phyloP scores from a whole-genome alignment of 345 rosid genomes.

The Populus nigra region DNA sequence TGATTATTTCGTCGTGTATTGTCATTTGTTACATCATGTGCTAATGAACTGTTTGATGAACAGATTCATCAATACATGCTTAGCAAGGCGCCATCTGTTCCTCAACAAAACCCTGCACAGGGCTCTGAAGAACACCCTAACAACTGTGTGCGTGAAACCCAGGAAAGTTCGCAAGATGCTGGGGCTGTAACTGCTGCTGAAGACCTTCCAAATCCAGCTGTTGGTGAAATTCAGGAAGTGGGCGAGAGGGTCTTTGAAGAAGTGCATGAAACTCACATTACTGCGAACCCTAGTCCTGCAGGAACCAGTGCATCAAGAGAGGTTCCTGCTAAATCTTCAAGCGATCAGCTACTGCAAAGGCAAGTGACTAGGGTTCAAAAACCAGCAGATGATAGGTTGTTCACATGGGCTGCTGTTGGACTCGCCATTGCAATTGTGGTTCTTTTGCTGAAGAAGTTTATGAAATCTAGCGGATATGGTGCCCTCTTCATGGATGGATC shows the following conservation, averaged over 20 bases:
- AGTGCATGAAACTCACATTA: constrained; percentile 36
- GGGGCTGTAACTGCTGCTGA: constrained; percentile 18
- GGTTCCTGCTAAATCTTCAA: constrained; percentile 28
- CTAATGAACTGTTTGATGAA: constrained; percentile 12
- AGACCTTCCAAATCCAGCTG: constrained; percentile 24
- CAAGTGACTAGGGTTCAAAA: constrained; percentile 44
- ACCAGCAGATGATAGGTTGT: constrained; percentile 74
- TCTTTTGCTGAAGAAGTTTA: constrained; percentile 82
- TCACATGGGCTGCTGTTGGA: constrained; percentile 85
- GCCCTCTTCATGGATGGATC: constrained; percentile 81
- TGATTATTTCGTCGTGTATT: neutral
- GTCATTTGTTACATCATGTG: neutral
- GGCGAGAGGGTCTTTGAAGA: constrained; percentile 49
- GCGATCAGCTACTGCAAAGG: constrained; percentile 32
- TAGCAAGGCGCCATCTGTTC: constrained; percentile 71
- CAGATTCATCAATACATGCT: constrained; percentile 92
- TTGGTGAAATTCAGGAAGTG: constrained; percentile 10
- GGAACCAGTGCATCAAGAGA: constrained; percentile 32
- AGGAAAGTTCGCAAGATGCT: constrained; percentile 15
- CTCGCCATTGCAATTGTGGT: constrained; percentile 78
- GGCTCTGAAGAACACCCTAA: constrained; percentile 25
- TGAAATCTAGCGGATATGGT: constrained; percentile 74
- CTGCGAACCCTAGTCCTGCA: constrained; percentile 26
- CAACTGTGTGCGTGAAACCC: constrained; percentile 22
- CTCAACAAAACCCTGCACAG: constrained; percentile 34